A percentile compares a stretch with the other conserved stretches of the same genome.
These are phyloP conservation scores for Styphnolobium japonicum DNA, from an alignment of 306 rosid genomes.

Conservation along the genomic window DNA sequence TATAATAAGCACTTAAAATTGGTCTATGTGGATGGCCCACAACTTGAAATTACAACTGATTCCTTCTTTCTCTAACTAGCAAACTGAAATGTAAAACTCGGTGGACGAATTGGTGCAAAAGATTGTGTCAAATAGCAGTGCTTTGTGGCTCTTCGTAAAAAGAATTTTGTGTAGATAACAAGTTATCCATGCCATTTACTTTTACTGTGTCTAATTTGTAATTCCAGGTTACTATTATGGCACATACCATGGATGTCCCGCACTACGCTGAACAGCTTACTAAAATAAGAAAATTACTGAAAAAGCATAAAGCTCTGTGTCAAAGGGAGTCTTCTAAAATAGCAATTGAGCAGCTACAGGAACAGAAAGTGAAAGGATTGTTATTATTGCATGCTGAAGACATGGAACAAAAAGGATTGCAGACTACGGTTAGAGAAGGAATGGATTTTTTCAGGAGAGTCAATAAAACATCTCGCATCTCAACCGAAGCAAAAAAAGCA, in stretches of 20 bases:
- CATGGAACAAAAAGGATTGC: conserved; percentile 31
- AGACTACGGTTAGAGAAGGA: conserved; percentile 42
- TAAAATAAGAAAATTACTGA: conserved; percentile 71
- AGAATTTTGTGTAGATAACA: neutral
- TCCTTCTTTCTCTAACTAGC: neutral
- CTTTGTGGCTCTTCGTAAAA: conserved; percentile 13
- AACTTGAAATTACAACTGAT: conserved; percentile 1
- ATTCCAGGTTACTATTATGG: conserved; percentile 86
- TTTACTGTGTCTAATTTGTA: conserved; percentile 23
- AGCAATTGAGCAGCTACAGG: conserved; percentile 40
- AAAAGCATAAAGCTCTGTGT: conserved; percentile 63
- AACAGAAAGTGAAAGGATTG: conserved; percentile 34
- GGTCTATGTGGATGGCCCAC: neutral
- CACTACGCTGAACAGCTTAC: conserved; percentile 74
- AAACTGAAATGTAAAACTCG: neutral
- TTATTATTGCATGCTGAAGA: conserved; percentile 40
- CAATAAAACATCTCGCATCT: conserved; percentile 53
- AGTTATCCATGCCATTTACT: conserved; percentile 25
- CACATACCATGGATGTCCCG: conserved; percentile 69
- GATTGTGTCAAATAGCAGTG: neutral
- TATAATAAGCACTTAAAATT: conserved; percentile 4
- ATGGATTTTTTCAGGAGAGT: conserved; percentile 62
- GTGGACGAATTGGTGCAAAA: neutral
- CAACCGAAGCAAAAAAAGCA: conserved; percentile 37
- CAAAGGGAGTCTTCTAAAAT: conserved; percentile 48